Base-by-base conservation (phyloP, 2,329 filamentous ascomycete genomes). In the Pyricularia pennisetigena region DNA sequence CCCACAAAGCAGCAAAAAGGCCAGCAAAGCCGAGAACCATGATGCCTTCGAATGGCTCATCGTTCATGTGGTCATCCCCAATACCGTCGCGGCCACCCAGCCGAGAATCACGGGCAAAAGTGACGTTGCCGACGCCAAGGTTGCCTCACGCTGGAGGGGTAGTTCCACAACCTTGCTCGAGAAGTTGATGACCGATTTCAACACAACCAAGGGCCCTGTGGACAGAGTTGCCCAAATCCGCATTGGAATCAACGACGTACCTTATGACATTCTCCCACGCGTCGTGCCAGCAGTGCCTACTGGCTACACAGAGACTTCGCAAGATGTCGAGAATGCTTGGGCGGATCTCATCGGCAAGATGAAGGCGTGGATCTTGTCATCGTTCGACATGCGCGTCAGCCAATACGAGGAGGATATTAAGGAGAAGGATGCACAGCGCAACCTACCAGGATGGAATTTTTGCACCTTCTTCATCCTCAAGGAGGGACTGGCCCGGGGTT, bases 391-490 rank as follows among this genome's bases (percentile, higher is more conserved):
- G 72, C 88, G 95, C 9, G 95, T 99, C 1, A 88, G 87, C 24
- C 94, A 98, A 74, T 99, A 99, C 76, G 95, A 99, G 78, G 94
- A 97, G 69, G 95, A 99, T 73, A 97, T 99, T 72, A 91, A 92
- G 71, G 95, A 97, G 77, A 95, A 94, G 75, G 94, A 98, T 73
- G 86, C 90, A 0, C 94, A 98, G 76, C 86, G 94, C 64, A 89
- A 83, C 41, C 80, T 99, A 23, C 95, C 95, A 0, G 95, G 95
- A 0, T 99, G 95, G 95, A 99, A 99, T 75, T 99, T 99, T 76
- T 98, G 95, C 78, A 99, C 95, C 0, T 99, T 99, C 76, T 99
- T 99, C 76, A 94, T 99, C 20, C 83, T 99, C 9, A 99, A 99
- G 75, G 95, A 99, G 77, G 95, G 95, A 0, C 81, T 99, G 49